Evolutionary conservation across 805 yeast species (phyloP).

Genomic region (Candida methanosorbosa): DNA sequence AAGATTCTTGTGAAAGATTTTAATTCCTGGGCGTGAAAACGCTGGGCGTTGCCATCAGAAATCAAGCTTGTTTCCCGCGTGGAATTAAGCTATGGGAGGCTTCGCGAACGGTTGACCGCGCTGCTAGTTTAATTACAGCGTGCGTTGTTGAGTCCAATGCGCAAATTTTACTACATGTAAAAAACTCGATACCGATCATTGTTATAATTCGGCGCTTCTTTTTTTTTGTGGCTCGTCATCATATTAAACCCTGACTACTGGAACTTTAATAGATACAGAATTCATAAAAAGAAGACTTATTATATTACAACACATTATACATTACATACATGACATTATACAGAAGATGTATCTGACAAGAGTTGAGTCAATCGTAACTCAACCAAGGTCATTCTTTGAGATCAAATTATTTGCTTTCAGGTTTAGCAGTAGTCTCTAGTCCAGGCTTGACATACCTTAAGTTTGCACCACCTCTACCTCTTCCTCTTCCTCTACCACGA

Average conservation of each 20-base stretch:
- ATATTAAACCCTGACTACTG: no score
- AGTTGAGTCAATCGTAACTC: no score
- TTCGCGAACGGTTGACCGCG: conserved; percentile 28
- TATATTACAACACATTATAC: no score
- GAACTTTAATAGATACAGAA: no score
- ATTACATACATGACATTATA: no score
- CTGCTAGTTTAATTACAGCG: not conserved
- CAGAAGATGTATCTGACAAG: no score
- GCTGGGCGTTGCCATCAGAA: conserved; percentile 31
- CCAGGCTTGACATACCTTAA: conserved; percentile 16
- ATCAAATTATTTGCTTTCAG: no score
- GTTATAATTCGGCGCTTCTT: conserved; percentile 13
- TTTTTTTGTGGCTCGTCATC: not conserved
- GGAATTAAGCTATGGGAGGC: conserved; percentile 24
- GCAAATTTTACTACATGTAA: conserved; percentile 21
- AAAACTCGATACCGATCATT: conserved; percentile 34
- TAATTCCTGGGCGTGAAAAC: conserved; percentile 27
- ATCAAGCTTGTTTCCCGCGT: conserved; percentile 8
- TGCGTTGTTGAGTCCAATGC: conserved; percentile 31
- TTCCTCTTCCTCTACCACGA: not conserved
- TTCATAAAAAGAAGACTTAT: no score
- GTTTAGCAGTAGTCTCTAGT: conserved; percentile 5
- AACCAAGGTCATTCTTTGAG: not conserved
- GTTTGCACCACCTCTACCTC: not conserved
- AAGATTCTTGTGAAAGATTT: conserved; percentile 25